These are phyloP conservation scores for Fragaria vesca DNA, from an alignment of 306 rosid genomes.

Conservation along the genomic window DNA sequence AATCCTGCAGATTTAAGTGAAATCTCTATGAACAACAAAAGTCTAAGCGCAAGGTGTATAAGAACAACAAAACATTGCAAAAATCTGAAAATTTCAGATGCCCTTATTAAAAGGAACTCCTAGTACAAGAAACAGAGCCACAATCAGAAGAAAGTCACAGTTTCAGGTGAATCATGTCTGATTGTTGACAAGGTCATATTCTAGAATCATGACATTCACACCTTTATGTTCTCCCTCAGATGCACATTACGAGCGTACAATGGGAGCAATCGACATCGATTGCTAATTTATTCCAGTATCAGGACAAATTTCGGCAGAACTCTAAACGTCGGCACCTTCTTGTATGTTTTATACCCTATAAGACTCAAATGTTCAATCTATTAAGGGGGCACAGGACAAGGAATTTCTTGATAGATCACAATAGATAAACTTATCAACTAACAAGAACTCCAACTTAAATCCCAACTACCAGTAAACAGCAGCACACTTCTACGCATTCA, in stretches of 20 bases:
- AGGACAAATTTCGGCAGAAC: not conserved
- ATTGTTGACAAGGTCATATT: slow-evolving; percentile 1
- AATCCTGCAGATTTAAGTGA: not conserved
- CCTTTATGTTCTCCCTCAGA: not conserved
- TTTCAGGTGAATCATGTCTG: not conserved
- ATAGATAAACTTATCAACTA: not conserved
- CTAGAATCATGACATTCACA: not conserved
- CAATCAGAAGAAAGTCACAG: not conserved
- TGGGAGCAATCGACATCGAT: not conserved
- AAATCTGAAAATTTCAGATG: not conserved
- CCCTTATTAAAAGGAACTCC: not conserved
- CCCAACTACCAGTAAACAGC: not conserved
- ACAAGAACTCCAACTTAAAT: not conserved
- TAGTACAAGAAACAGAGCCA: not conserved
- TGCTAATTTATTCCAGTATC: not conserved
- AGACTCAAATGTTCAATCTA: not conserved
- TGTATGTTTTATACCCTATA: not conserved
- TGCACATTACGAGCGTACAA: not conserved
- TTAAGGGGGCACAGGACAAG: not conserved
- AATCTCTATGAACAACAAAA: not conserved
- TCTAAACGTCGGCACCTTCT: not conserved
- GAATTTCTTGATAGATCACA: not conserved
- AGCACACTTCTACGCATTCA: not conserved
- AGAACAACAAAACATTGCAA: not conserved
- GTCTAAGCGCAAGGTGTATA: not conserved